Evolutionary conservation across 2,329 filamentous ascomycete species (phyloP), one percentile per base, ranked within the genome.

Genomic region (Fusarium veterinarium): DNA sequence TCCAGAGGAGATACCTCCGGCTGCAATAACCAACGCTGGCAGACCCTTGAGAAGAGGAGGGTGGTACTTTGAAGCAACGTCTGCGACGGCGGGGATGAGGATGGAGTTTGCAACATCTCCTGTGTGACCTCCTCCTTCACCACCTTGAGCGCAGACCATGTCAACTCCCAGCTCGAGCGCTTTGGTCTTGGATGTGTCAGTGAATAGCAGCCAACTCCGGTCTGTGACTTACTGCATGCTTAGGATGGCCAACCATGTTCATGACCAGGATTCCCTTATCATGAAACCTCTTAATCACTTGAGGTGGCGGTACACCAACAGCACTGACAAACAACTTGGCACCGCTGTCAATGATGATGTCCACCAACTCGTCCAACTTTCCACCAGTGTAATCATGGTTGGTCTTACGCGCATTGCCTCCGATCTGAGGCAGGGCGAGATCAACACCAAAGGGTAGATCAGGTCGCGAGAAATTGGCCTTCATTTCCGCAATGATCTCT

Each of bases 211-310:
- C 30, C 5, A 35, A 2, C 8, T 3, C 16, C 13, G 1, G 8
- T 9, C 3, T 16, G 13, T 20, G 11, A 48, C 76, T 66, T 65
- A 92, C 89, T 2, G 95, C 95, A 81, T 98, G 95, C 80, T 92
- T 94, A 4, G 95, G 95, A 77, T 95, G 93, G 0, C 95, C 95
- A 25, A 98, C 95, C 95, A 98, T 98, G 81, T 98, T 98, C 95
- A 98, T 98, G 40, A 98, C 87, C 66, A 97, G 80, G 44, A 98
- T 93, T 0, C 93, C 93, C 0, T 92, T 92, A 13, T 87, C 86
- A 79, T 98, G 95, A 48, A 98, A 86, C 49, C 90, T 85, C 75
- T 93, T 90, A 64, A 98, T 92, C 8, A 95, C 90, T 64, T 85
- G 82, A 49, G 85, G 84, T 0, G 95, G 94, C 20, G 95, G 95